Percentiles rank a stretch among this genome's conserved stretches.
These are phyloP conservation scores for Lasiodiplodia theobromae DNA, from an alignment of 2,329 filamentous ascomycete species.

Conservation along the genomic window DNA sequence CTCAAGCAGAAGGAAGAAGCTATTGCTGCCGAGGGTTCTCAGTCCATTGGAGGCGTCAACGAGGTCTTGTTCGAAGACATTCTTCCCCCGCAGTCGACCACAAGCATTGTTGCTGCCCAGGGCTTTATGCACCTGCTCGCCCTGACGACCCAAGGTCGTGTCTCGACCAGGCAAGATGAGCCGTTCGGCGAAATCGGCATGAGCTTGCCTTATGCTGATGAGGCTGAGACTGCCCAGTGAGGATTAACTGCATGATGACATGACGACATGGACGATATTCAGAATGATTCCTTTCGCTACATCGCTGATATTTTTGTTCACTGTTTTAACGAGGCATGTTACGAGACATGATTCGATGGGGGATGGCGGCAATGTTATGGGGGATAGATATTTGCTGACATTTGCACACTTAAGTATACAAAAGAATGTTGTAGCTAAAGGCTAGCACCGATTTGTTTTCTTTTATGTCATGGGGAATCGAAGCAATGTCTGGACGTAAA, in stretches of 20 bases:
- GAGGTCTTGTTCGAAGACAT: slow-evolving; percentile 72
- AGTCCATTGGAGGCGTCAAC: slow-evolving; percentile 31
- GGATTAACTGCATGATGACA: background rate
- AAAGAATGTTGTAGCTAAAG: too few relatives aligned
- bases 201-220: slow-evolving; percentile 15
- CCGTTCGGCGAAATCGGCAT: slow-evolving; percentile 49
- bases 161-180: slow-evolving; percentile 68
- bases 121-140: slow-evolving; percentile 50
- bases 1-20: slow-evolving; percentile 42
- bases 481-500: too few relatives aligned
- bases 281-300: background rate
- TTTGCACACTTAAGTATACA: background rate
- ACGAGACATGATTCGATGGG: background rate
- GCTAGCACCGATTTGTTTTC: too few relatives aligned
- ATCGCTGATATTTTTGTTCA: background rate
- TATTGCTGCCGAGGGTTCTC: slow-evolving; percentile 31
- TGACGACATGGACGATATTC: background rate
- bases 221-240: background rate
- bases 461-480: too few relatives aligned
- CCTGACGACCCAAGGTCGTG: slow-evolving; percentile 63
- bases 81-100: slow-evolving; percentile 64
- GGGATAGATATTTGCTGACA: background rate
- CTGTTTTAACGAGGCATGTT: background rate
- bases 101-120: slow-evolving; percentile 68
- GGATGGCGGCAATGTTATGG: background rate